These are phyloP conservation scores for Neurospora africana DNA, from an alignment of 495 filamentous ascomycete species.

Conservation along the genomic window DNA sequence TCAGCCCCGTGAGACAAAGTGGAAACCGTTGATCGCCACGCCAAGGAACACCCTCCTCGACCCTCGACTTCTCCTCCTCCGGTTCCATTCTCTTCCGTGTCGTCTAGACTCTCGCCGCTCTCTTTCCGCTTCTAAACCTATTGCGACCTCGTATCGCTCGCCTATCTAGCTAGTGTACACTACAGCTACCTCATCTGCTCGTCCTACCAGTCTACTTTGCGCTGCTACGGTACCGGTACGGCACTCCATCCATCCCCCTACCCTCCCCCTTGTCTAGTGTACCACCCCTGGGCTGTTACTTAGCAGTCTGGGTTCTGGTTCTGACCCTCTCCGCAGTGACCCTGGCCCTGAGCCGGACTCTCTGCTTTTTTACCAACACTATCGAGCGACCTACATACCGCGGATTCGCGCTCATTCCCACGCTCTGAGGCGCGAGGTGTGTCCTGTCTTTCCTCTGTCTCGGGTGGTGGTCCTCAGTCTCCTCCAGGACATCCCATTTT, in stretches of 20 bases:
- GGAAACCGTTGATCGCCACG: not conserved
- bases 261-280: not conserved
- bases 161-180: not conserved
- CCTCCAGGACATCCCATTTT: not conserved
- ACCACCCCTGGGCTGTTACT: not conserved
- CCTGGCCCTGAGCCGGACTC: not conserved
- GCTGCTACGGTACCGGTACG: not conserved
- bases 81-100: not conserved
- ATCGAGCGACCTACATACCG: not conserved
- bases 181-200: not conserved
- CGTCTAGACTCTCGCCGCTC: not conserved
- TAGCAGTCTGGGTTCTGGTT: not conserved
- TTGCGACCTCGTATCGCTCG: not conserved
- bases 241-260: not conserved
- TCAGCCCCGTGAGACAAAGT: not conserved
- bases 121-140: not conserved
- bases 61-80: not conserved
- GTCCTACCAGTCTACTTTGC: not conserved
- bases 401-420: not conserved
- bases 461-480: not conserved
- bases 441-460: not conserved
- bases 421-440: not conserved
- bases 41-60: not conserved
- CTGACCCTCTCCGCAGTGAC: not conserved
- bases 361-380: not conserved